These are phyloP conservation scores for Geosmithia morbida DNA, from an alignment of 2,329 filamentous ascomycete genomes.

Conservation along the genomic window DNA sequence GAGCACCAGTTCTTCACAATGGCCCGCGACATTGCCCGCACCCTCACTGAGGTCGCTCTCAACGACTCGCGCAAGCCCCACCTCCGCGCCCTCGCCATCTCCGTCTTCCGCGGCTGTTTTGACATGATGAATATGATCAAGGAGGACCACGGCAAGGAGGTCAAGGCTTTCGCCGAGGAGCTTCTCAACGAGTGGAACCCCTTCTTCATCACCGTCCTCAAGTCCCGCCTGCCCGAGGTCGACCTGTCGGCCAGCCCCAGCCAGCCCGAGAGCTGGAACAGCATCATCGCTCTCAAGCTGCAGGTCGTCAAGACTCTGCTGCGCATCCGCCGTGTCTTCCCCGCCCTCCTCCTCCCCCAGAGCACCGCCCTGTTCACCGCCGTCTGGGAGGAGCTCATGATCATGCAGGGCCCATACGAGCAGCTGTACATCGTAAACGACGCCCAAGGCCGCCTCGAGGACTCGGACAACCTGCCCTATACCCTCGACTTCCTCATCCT, in stretches of 20 bases:
- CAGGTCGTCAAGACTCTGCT: conserved; percentile 91
- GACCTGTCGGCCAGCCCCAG: conserved; percentile 21
- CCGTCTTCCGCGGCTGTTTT: conserved; percentile 82
- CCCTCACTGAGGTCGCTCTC: conserved; percentile 69
- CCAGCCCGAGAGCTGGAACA: conserved; percentile 60
- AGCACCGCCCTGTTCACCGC: conserved; percentile 72
- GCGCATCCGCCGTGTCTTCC: conserved; percentile 75
- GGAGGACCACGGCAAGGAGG: conserved; percentile 75
- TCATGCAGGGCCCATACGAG: conserved; percentile 59
- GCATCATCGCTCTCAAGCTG: conserved; percentile 72
- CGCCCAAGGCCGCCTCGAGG: conserved; percentile 75
- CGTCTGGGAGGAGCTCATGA: conserved; percentile 76
- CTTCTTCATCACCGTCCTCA: conserved; percentile 72
- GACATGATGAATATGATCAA: conserved; percentile 95
- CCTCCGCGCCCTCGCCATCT: conserved; percentile 72
- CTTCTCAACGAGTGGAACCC: conserved; percentile 74
- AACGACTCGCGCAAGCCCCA: conserved; percentile 60
- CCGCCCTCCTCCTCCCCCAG: conserved; percentile 67
- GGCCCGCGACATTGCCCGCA: conserved; percentile 71
- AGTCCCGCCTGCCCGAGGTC: conserved; percentile 57
- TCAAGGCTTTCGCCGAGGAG: conserved; percentile 82
- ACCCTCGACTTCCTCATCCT: conserved; percentile 87
- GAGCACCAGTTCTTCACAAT: conserved; percentile 92
- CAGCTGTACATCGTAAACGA: conserved; percentile 77
- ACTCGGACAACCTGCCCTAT: conserved; percentile 83